Conservation (phyloP, 352 stramenopile species). For the Globisporangium cylindrosporum region DNA sequence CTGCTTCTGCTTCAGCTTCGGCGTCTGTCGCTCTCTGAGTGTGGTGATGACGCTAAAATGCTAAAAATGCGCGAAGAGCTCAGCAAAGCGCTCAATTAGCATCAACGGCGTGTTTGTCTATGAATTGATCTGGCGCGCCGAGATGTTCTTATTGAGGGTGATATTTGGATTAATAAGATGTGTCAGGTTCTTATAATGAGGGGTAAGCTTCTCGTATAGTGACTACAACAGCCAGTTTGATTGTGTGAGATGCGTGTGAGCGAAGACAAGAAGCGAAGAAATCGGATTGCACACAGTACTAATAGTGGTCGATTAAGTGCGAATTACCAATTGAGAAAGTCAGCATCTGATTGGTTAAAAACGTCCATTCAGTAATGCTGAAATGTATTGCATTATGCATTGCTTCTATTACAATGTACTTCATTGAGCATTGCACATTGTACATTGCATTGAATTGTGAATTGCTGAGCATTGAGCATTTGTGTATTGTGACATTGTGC, state of each 20-base stretch:
- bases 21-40: not conserved
- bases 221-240: slow-evolving; percentile 7
- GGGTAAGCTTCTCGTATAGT: not conserved
- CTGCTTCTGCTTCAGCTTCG: not conserved
- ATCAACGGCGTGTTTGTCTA: not conserved
- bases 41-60: not conserved
- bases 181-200: not conserved
- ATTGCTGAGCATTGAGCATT: no score
- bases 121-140: not conserved
- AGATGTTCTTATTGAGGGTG: not conserved
- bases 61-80: not conserved
- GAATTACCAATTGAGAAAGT: not conserved
- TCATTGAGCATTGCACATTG: no score
- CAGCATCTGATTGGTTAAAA: not conserved
- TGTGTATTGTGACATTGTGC: not conserved
- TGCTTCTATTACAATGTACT: not conserved
- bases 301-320: not conserved
- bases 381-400: not conserved
- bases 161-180: not conserved
- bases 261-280: not conserved
- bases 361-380: not conserved
- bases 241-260: not conserved
- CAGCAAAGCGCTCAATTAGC: not conserved
- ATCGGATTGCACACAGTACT: not conserved
- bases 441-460: no score